Percentiles rank a stretch among this genome's conserved stretches.
Evolutionary conservation across 257 asterid species (phyloP).

Genomic region (Salvia miltiorrhiza): DNA sequence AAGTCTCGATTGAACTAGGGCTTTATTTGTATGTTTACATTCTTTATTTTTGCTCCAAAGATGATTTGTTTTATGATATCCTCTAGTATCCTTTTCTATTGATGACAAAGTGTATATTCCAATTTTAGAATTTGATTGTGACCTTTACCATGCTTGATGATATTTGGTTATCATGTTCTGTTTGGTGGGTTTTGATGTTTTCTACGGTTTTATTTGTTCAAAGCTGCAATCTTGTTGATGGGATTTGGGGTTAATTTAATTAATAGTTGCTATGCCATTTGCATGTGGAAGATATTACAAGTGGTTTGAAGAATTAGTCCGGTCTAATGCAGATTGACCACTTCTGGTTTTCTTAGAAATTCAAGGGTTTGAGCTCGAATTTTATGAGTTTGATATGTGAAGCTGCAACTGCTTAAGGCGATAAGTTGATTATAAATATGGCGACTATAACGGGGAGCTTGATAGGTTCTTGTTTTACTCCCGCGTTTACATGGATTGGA

Average conservation of each 20-base stretch:
- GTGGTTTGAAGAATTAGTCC: not conserved
- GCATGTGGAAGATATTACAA: not conserved
- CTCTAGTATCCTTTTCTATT: no score
- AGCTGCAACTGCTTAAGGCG: no score
- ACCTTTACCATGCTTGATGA: no score
- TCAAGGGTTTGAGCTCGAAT: not conserved
- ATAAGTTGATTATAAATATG: not conserved
- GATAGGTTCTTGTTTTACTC: not conserved
- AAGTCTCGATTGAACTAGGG: no score
- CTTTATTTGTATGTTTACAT: no score
- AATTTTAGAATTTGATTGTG: no score
- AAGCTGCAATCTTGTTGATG: not conserved
- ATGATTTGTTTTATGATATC: no score
- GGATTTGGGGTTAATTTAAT: not conserved
- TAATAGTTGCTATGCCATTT: not conserved
- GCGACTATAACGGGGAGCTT: not conserved
- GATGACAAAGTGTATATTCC: no score
- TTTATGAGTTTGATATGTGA: not conserved
- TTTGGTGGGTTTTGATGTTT: slow-evolving; percentile 6
- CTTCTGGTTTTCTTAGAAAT: not conserved
- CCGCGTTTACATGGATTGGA: no score
- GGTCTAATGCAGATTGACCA: not conserved
- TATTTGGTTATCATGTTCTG: no score
- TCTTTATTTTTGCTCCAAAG: no score
- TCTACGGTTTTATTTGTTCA: not conserved